Evolutionary conservation across 305 asterid genomes (phyloP).

Genomic region (Solanum chacoense): DNA sequence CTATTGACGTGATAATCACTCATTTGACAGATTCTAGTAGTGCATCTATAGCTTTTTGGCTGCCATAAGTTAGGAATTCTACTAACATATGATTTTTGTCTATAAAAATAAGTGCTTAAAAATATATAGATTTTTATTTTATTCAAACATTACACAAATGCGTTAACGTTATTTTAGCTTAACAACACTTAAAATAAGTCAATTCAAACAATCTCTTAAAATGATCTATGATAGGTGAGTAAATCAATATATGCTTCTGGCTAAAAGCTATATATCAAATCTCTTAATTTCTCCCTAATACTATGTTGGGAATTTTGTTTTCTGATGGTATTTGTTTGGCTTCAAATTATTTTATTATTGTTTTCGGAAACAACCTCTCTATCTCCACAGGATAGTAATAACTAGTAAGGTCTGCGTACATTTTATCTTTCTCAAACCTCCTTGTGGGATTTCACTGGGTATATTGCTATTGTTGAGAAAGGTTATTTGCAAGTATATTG

Average conservation of each 20-base stretch:
- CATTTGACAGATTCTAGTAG: background rate
- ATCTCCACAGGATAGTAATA: no score
- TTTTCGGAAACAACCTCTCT: no score
- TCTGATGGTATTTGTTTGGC: background rate
- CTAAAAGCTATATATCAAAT: background rate
- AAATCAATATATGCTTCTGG: background rate
- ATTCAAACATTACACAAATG: background rate
- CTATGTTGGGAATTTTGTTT: background rate
- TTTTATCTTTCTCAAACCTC: no score
- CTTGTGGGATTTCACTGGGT: background rate
- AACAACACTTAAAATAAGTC: background rate
- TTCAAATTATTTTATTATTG: background rate
- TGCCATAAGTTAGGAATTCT: background rate
- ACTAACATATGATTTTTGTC: background rate
- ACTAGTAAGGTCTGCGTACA: no score
- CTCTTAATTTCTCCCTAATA: background rate
- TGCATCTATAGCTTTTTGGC: background rate
- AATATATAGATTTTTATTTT: background rate
- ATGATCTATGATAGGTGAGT: background rate
- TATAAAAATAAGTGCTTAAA: background rate
- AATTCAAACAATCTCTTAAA: background rate
- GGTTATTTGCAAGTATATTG: background rate
- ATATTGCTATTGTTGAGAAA: background rate
- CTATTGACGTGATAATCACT: background rate
- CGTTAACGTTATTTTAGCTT: background rate